Evolutionary conservation across 495 filamentous ascomycete species (phyloP).

Genomic region (Penicillium lagena): DNA sequence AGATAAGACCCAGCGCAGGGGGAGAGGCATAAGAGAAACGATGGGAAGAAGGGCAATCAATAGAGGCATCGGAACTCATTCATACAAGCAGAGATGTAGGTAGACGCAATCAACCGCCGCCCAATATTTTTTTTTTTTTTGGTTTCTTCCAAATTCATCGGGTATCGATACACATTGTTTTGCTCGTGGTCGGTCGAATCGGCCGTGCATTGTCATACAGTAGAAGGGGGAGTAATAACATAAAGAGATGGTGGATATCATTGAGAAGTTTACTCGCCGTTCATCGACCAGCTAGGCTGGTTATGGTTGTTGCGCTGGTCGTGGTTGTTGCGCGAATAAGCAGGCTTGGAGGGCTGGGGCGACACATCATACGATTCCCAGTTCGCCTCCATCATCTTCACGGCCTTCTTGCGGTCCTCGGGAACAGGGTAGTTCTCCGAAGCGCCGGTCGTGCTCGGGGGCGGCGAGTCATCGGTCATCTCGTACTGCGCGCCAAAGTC

Average conservation of each 20-base stretch:
- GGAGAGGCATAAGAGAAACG: background rate
- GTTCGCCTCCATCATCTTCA: conserved; percentile 59
- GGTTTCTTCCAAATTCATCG: background rate
- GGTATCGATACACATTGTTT: background rate
- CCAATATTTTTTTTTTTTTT: background rate
- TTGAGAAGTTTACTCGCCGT: conserved; percentile 1
- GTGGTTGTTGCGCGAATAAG: conserved; percentile 5
- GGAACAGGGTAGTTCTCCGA: conserved; percentile 47
- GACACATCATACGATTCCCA: conserved; percentile 60
- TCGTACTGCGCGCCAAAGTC: conserved; percentile 69
- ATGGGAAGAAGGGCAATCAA: background rate
- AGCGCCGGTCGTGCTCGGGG: conserved; percentile 18
- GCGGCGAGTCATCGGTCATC: conserved; percentile 58
- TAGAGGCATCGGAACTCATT: background rate
- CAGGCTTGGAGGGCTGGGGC: conserved; percentile 33
- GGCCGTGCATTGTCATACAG: background rate
- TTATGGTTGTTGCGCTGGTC: conserved; percentile 12
- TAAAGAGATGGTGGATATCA: background rate
- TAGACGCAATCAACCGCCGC: background rate
- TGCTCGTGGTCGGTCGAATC: background rate
- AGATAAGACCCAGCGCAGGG: background rate
- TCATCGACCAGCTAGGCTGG: conserved; percentile 21
- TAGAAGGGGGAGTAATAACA: background rate
- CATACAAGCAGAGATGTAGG: background rate
- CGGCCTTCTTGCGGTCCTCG: conserved; percentile 29